phyloP scores from a whole-genome alignment of 495 filamentous ascomycete genomes.

The Rusavskia elegans region DNA sequence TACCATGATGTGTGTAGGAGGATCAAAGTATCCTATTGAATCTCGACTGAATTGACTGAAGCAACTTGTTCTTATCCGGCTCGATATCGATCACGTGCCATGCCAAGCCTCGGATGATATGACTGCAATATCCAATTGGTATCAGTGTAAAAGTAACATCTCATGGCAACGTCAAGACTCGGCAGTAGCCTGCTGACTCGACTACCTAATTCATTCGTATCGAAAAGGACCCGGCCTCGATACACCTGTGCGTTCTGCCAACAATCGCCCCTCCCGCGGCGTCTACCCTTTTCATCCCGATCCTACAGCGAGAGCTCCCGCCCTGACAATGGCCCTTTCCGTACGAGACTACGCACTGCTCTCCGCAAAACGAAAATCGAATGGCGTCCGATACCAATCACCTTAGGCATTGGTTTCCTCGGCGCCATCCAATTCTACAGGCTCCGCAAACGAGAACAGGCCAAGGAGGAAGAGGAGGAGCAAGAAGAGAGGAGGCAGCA shows the following conservation, averaged over 20 bases:
- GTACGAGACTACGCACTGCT: conserved; percentile 43
- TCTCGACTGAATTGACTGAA: too few relatives aligned
- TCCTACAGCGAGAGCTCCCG: conserved; percentile 20
- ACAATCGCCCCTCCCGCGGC: not conserved
- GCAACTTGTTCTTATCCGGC: too few relatives aligned
- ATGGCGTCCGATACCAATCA: conserved; percentile 95
- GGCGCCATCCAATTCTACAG: conserved; percentile 77
- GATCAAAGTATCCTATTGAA: too few relatives aligned
- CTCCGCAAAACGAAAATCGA: conserved; percentile 61
- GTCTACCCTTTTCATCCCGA: conserved; percentile 24
- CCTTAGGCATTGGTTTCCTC: conserved; percentile 73
- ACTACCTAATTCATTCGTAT: not conserved
- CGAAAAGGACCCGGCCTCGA: not conserved
- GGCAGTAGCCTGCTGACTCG: conserved; percentile 23
- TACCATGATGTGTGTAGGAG: too few relatives aligned
- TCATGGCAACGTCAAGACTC: conserved; percentile 15
- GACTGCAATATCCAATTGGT: too few relatives aligned
- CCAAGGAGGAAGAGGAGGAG: conserved; percentile 8
- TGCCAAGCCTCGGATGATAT: too few relatives aligned
- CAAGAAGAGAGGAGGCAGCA: conserved; percentile 14
- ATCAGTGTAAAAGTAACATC: too few relatives aligned
- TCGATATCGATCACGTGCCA: too few relatives aligned
- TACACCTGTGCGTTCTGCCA: conserved; percentile 7
- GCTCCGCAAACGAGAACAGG: conserved; percentile 38
- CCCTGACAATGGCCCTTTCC: conserved; percentile 42